Evolutionary conservation across 257 asterid genomes (phyloP).

Genomic region (Solanum medicagineum): DNA sequence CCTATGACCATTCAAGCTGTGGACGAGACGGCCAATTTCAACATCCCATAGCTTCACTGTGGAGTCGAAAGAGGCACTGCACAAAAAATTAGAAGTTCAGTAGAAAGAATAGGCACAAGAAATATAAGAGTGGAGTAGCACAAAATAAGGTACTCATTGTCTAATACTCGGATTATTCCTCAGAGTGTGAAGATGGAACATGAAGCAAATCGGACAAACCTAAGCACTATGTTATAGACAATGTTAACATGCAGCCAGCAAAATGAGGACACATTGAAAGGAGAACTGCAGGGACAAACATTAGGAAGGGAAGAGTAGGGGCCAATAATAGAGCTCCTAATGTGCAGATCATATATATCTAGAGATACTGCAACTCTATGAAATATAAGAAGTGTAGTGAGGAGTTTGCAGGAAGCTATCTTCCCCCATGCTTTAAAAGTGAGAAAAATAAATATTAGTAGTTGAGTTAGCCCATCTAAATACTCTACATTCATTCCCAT

Average conservation of each 20-base stretch:
- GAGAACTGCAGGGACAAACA: background rate
- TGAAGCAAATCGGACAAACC: background rate
- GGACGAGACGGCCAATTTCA: slow-evolving; percentile 53
- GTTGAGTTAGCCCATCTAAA: background rate
- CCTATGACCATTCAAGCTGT: slow-evolving; percentile 90
- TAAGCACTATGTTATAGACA: background rate
- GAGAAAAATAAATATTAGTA: background rate
- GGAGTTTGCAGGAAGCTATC: background rate
- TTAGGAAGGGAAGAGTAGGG: background rate
- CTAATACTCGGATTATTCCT: background rate
- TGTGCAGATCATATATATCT: background rate
- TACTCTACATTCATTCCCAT: background rate
- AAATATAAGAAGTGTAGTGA: background rate
- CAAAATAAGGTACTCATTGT: background rate
- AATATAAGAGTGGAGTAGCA: background rate
- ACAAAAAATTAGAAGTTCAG: background rate
- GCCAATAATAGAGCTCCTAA: background rate
- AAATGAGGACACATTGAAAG: background rate
- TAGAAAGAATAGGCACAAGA: background rate
- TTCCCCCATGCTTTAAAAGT: background rate
- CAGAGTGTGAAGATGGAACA: background rate
- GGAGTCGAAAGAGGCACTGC: slow-evolving; percentile 96
- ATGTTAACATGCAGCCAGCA: background rate
- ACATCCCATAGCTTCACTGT: slow-evolving; percentile 91
- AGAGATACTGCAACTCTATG: background rate